Conservation (phyloP, 768 basidiomycete genomes). For the Clavaria fumosa region DNA sequence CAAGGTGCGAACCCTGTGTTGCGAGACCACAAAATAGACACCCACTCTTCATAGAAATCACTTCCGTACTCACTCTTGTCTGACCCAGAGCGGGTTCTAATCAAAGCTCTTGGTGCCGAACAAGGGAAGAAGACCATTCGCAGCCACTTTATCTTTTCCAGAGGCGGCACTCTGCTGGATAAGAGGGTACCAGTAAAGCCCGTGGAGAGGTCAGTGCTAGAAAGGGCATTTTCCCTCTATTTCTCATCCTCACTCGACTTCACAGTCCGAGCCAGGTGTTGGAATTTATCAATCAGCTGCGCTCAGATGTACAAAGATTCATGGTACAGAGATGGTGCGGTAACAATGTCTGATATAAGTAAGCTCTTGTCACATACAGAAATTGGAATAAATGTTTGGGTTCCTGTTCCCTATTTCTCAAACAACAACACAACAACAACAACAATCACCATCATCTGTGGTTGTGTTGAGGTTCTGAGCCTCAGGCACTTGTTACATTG, state of each 20-base stretch:
- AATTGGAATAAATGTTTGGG: too few species aligned
- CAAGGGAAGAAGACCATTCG: slow-evolving; percentile 74
- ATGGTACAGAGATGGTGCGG: too few species aligned
- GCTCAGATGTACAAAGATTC: too few species aligned
- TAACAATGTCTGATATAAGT: too few species aligned
- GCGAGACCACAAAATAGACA: slow-evolving; percentile 1
- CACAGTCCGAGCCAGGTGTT: slow-evolving; percentile 46
- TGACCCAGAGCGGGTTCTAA: slow-evolving; percentile 71
- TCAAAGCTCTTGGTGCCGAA: slow-evolving; percentile 68
- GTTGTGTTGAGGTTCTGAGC: too few species aligned
- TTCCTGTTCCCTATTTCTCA: too few species aligned
- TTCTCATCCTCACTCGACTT: neutral
- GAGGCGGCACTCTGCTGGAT: slow-evolving; percentile 79
- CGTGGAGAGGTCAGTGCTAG: slow-evolving; percentile 55
- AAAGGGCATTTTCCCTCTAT: neutral
- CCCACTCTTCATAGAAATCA: slow-evolving; percentile 39
- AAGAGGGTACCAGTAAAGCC: slow-evolving; percentile 80
- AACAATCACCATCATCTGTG: too few species aligned
- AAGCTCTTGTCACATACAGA: too few species aligned
- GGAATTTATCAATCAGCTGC: slow-evolving; percentile 65
- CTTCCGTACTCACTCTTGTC: slow-evolving; percentile 80
- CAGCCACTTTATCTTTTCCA: slow-evolving; percentile 87
- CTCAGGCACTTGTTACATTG: too few species aligned
- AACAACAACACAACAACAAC: too few species aligned
- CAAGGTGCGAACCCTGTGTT: slow-evolving; percentile 35